Conservation (phyloP, 306 rosid genomes). For the Prosopis cineraria region DNA sequence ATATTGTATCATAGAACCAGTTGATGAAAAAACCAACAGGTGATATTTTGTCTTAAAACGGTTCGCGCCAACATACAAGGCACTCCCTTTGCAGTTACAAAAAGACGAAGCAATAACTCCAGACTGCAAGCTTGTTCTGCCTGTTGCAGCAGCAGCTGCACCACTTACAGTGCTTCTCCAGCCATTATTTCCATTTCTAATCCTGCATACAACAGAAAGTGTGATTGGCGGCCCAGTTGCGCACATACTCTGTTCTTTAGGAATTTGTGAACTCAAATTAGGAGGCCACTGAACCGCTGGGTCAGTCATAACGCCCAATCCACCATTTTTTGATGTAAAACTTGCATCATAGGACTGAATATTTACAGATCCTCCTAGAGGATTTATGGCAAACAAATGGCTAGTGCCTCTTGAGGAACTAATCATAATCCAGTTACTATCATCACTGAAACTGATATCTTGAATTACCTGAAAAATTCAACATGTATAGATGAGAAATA, state of each 20-base stretch:
- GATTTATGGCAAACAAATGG: slow-evolving; percentile 84
- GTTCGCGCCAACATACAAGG: slow-evolving; percentile 42
- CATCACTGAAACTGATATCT: slow-evolving; percentile 81
- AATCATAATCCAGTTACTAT: slow-evolving; percentile 87
- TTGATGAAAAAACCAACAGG: slow-evolving; percentile 69
- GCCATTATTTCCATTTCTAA: slow-evolving; percentile 68
- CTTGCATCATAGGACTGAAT: slow-evolving; percentile 45
- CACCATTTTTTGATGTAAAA: slow-evolving; percentile 44
- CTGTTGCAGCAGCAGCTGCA: slow-evolving; percentile 83
- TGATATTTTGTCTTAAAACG: slow-evolving; percentile 54
- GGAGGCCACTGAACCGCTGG: slow-evolving; percentile 43
- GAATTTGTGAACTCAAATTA: slow-evolving; percentile 43
- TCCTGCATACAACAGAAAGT: slow-evolving; percentile 71
- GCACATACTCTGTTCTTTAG: slow-evolving; percentile 42
- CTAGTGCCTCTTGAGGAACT: slow-evolving; percentile 88
- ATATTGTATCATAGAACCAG: slow-evolving; percentile 72
- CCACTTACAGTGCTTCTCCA: slow-evolving; percentile 77
- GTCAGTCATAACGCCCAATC: slow-evolving; percentile 41
- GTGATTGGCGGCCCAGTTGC: slow-evolving; percentile 56
- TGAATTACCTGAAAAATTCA: slow-evolving; percentile 67
- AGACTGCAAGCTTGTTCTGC: slow-evolving; percentile 51
- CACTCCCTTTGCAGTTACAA: slow-evolving; percentile 53
- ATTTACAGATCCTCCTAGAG: slow-evolving; percentile 63
- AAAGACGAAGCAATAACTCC: slow-evolving; percentile 79
- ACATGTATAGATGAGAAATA: slow-evolving; percentile 4